Evolutionary conservation across 768 basidiomycete species (phyloP).

Genomic region (Rubroboletus satanas): DNA sequence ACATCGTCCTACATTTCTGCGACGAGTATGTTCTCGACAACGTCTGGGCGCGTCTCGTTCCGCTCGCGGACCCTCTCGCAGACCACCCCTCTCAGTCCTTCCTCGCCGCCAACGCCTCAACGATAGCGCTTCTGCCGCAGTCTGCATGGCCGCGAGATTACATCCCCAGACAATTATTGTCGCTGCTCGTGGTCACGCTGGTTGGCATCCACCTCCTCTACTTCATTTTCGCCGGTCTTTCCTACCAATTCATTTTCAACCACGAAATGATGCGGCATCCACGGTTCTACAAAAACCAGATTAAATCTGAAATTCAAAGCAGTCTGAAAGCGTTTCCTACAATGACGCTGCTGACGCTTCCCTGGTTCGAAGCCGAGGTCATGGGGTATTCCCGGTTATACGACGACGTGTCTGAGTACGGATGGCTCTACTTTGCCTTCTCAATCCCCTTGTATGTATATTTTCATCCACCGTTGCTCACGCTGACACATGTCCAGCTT

Average conservation of each 20-base stretch:
- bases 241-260: constrained; percentile 88
- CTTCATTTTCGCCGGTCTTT: constrained; percentile 81
- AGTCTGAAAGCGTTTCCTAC: constrained; percentile 76
- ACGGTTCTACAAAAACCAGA: constrained; percentile 86
- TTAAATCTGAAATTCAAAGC: constrained; percentile 69
- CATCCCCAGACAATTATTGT: constrained; percentile 71
- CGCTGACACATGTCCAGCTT: constrained; percentile 42
- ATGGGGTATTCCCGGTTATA: constrained; percentile 81
- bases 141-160: constrained; percentile 88
- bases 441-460: constrained; percentile 62
- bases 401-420: constrained; percentile 73
- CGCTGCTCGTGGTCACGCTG: constrained; percentile 67
- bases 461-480: neutral
- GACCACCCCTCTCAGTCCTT: constrained; percentile 20
- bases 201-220: constrained; percentile 84
- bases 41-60: constrained; percentile 73
- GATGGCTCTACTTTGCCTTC: constrained; percentile 66
- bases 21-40: constrained; percentile 77
- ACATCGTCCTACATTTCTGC: constrained; percentile 62
- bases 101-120: constrained; percentile 37
- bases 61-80: constrained; percentile 46
- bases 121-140: constrained; percentile 35
- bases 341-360: constrained; percentile 82
- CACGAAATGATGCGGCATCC: constrained; percentile 95
- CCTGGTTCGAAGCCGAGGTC: constrained; percentile 93